phyloP scores from a whole-genome alignment of 257 asterid species.

The Vinca minor region DNA sequence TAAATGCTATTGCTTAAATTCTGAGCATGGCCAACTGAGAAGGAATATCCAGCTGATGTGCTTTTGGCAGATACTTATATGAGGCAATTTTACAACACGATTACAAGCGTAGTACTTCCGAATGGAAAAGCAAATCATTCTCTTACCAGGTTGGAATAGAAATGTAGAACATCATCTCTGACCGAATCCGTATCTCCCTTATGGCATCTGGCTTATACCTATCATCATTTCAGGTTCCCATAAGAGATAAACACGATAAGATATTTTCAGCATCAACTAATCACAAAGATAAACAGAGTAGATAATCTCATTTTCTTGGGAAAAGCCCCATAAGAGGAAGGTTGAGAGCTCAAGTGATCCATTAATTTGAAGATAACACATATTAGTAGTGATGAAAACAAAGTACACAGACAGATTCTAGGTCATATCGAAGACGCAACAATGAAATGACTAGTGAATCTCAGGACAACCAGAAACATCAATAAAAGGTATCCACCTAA shows the following conservation, averaged over 20 bases:
- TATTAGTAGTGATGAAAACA: neutral
- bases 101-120: neutral
- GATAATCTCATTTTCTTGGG: neutral
- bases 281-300: neutral
- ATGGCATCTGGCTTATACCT: conserved; percentile 82
- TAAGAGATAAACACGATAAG: neutral
- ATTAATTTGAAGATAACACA: neutral
- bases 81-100: neutral
- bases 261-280: neutral
- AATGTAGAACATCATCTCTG: conserved; percentile 61
- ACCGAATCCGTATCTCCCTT: conserved; percentile 91
- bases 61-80: no score
- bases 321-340: neutral
- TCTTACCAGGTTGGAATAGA: conserved; percentile 51
- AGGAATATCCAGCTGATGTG: no score
- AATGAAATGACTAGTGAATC: neutral
- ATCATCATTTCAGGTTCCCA: conserved; percentile 4
- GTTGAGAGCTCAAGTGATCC: neutral
- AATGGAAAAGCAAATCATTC: neutral
- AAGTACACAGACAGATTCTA: neutral
- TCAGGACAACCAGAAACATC: neutral
- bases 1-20: no score
- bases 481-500: neutral
- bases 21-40: neutral
- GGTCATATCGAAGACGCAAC: neutral